These are phyloP conservation scores for Eucalyptus guilfoylei DNA, from an alignment of 345 rosid species.

Conservation along the genomic window DNA sequence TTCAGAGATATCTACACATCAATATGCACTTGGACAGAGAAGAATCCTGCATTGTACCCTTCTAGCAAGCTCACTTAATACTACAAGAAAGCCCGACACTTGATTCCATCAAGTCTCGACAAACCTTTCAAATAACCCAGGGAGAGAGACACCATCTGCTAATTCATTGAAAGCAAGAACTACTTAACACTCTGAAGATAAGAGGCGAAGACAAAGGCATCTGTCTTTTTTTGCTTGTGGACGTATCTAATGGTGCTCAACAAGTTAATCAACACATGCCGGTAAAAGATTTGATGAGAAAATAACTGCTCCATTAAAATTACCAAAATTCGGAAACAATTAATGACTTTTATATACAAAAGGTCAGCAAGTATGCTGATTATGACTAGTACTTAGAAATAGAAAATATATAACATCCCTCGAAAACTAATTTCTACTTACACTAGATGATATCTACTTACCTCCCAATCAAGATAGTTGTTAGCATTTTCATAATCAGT, in stretches of 20 bases:
- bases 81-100: background rate
- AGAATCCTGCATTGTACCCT: background rate
- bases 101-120: background rate
- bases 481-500: constrained; percentile 73
- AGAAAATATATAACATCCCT: background rate
- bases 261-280: background rate
- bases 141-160: background rate
- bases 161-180: background rate
- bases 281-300: background rate
- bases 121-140: background rate
- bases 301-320: background rate
- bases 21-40: background rate
- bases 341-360: background rate
- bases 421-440: background rate
- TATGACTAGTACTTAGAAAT: background rate
- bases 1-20: background rate
- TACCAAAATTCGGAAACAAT: background rate
- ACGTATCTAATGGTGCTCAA: background rate
- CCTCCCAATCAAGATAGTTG: constrained; percentile 97
- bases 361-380: background rate
- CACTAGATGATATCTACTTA: constrained; percentile 1
- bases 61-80: background rate
- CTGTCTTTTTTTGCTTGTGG: background rate
- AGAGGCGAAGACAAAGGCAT: background rate
- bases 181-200: background rate